Evolutionary conservation across 2,329 filamentous ascomycete genomes (phyloP), one percentile per base, ranked within the genome.

Genomic region (Remersonia thermophila): DNA sequence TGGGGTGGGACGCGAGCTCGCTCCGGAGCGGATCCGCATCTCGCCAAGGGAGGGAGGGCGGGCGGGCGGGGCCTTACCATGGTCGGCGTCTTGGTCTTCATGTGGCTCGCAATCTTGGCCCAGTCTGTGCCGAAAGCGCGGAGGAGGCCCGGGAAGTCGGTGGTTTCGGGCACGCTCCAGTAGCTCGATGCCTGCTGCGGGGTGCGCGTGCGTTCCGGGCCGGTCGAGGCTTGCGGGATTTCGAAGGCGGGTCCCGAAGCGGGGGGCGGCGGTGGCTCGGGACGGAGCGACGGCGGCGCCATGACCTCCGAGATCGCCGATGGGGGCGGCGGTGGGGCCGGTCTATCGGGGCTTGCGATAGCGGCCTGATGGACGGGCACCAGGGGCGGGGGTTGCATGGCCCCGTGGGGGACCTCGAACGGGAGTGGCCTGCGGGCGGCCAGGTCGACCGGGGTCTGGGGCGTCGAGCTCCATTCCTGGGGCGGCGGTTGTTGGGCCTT

Each of bases 1-100:
- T 27, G 28, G 15, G 12, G 23, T 15, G n/a, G 10, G 3, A 18
- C 5, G 13, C 5, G n/a, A 20, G 18, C 4, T 12, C 5, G 18
- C n/a, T n/a, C n/a, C n/a, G n/a, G n/a, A n/a, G n/a, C n/a, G n/a
- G n/a, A n/a, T n/a, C n/a, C n/a, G n/a, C n/a, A n/a, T n/a, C n/a
- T n/a, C n/a, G n/a, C n/a, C n/a, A n/a, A n/a, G n/a, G n/a, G n/a
- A n/a, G n/a, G n/a, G n/a, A n/a, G n/a, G n/a, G n/a, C n/a, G 11
- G 32, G 14, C 6, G 29, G 15, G 6, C 2, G 15, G 16, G 8
- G 47, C 53, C 67, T 55, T 65, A 83, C 83, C 83, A 91, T 91
- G n/a, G 82, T 81, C 38, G 80, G 71, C 13, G 83, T 89, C 59
- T 89, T 89, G 4, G 82, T 84, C 33, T 80, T 78, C 80, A 91